A percentile compares a stretch with the other conserved stretches of the same genome.
Evolutionary conservation across 1,284 basidiomycete genomes (phyloP).

Genomic region (Acaromyces ingoldii): DNA sequence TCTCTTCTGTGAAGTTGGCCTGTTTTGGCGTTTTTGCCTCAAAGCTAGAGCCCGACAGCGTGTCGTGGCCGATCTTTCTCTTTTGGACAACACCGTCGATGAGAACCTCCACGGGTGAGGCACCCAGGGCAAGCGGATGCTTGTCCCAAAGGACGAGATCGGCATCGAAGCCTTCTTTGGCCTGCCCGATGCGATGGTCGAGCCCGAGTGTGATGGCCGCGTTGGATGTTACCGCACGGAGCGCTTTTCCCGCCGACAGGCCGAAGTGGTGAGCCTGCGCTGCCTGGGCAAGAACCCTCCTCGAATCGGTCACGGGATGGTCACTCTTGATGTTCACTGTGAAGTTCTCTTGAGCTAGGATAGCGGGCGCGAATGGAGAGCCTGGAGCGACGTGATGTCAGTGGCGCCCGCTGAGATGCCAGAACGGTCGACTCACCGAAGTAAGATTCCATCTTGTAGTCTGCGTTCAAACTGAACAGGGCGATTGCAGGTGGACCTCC

Average conservation of each 20-base stretch:
- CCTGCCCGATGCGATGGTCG: slow-evolving; percentile 73
- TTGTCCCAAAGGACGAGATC: slow-evolving; percentile 86
- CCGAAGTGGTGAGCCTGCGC: slow-evolving; percentile 76
- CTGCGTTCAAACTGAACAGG: slow-evolving; percentile 66
- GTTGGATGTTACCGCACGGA: slow-evolving; percentile 70
- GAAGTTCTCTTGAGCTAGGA: slow-evolving; percentile 66
- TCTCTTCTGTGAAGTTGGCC: slow-evolving; percentile 28
- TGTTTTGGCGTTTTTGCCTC: not conserved
- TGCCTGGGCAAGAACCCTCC: slow-evolving; percentile 75
- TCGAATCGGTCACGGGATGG: slow-evolving; percentile 68
- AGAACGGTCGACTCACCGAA: too few species aligned
- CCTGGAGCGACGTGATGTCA: too few species aligned
- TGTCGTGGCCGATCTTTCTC: slow-evolving; percentile 10
- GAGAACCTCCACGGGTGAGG: slow-evolving; percentile 60
- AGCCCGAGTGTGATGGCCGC: slow-evolving; percentile 72
- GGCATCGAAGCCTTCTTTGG: slow-evolving; percentile 61
- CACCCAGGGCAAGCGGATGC: slow-evolving; percentile 65
- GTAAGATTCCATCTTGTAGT: slow-evolving; percentile 81
- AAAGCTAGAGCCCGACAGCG: not conserved
- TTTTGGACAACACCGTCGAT: slow-evolving; percentile 59
- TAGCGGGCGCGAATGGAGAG: slow-evolving; percentile 77
- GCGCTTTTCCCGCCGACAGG: slow-evolving; percentile 55
- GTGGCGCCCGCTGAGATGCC: too few species aligned
- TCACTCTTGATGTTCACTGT: slow-evolving; percentile 67
- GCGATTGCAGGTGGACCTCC: slow-evolving; percentile 64